phyloP scores from a whole-genome alignment of 1,284 basidiomycete genomes.

The Cryptococcus floricola region DNA sequence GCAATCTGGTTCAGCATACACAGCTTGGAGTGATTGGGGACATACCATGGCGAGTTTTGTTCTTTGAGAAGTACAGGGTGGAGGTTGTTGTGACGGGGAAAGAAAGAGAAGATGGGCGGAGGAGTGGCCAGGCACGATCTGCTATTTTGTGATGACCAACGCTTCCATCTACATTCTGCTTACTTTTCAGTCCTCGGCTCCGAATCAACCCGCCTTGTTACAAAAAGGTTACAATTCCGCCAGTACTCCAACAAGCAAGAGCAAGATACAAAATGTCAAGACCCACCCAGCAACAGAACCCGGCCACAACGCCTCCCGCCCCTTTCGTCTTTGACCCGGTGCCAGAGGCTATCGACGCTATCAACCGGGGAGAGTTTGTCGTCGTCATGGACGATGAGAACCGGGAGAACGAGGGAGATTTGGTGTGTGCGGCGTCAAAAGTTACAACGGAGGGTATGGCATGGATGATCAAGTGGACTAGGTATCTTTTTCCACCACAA shows the following conservation, averaged over 20 bases:
- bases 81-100: background rate
- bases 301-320: constrained; percentile 28
- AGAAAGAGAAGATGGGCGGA: constrained; percentile 6
- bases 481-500: constrained; percentile 55
- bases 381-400: constrained; percentile 93
- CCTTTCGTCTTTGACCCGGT: constrained; percentile 62
- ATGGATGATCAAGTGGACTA: constrained; percentile 95
- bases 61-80: constrained; percentile 7
- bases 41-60: background rate
- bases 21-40: background rate
- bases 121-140: background rate
- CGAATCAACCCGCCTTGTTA: background rate
- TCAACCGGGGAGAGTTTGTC: constrained; percentile 78
- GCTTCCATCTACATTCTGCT: background rate
- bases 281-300: constrained; percentile 21
- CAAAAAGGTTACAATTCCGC: background rate
- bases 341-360: constrained; percentile 73
- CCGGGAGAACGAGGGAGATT: constrained; percentile 90
- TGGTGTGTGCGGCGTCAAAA: constrained; percentile 76
- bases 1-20: background rate
- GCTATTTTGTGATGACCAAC: background rate
- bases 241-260: background rate
- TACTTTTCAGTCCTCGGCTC: background rate
- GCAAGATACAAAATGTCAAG: constrained; percentile 28
- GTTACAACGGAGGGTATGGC: constrained; percentile 96